A percentile compares a stretch with the other conserved stretches of the same genome.
These are phyloP conservation scores for Colletotrichum lupini DNA, from an alignment of 2,329 filamentous ascomycete species.

Conservation along the genomic window DNA sequence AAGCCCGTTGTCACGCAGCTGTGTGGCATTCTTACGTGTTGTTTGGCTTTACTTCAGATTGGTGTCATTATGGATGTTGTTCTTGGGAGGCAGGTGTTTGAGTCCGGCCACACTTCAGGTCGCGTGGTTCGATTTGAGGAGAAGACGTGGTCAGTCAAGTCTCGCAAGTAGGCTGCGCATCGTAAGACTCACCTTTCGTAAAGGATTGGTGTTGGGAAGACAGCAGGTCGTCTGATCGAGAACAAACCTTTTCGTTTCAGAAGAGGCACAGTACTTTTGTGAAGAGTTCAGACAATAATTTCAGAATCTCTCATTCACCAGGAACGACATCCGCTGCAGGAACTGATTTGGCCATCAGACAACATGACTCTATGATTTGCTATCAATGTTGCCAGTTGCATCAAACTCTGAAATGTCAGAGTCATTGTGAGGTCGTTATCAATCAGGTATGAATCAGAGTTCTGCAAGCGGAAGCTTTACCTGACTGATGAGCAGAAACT, in stretches of 20 bases:
- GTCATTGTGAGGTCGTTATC: not conserved
- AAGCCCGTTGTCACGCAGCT: not conserved
- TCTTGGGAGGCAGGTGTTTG: not conserved
- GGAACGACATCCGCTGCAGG: not conserved
- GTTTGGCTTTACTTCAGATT: not conserved
- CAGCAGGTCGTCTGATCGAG: not conserved
- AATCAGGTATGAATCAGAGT: not conserved
- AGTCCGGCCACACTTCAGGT: not conserved
- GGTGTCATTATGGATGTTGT: conserved; percentile 1
- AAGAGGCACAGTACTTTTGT: not conserved
- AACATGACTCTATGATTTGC: not conserved
- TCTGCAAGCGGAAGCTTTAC: not conserved
- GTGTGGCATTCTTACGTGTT: not conserved
- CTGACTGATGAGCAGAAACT: not conserved
- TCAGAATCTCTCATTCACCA: not conserved
- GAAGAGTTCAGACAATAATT: not conserved
- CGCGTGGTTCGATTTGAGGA: not conserved
- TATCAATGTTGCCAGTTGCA: not conserved
- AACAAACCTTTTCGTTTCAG: not conserved
- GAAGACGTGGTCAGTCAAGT: not conserved
- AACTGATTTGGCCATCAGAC: not conserved
- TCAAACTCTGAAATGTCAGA: not conserved
- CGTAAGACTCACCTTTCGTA: not conserved
- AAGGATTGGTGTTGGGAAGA: not conserved
- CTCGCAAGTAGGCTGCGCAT: not conserved